Conservation (phyloP, 805 yeast species). For the Zygotorulaspora florentina region DNA sequence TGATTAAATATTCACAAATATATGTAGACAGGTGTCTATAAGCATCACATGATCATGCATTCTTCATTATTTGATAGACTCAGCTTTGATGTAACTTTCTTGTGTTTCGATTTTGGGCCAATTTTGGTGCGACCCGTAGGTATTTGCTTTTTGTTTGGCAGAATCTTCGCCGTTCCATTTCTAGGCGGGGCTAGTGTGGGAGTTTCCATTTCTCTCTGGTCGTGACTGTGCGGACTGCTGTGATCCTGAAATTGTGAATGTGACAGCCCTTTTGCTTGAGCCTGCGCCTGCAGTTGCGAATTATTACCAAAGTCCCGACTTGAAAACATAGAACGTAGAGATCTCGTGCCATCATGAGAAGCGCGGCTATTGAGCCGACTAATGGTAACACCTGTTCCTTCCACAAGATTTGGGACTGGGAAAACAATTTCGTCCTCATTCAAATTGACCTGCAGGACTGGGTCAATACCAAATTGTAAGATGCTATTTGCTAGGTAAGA, state of each 20-base stretch:
- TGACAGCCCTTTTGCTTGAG: background rate
- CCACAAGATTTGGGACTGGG: slow-evolving; percentile 21
- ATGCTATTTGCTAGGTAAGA: slow-evolving; percentile 65
- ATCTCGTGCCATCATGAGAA: slow-evolving; percentile 1
- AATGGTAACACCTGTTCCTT: slow-evolving; percentile 11
- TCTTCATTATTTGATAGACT: slow-evolving; percentile 13
- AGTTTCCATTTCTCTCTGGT: background rate
- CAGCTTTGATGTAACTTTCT: slow-evolving; percentile 7
- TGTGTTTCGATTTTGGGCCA: background rate
- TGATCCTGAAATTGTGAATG: background rate
- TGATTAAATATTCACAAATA: background rate
- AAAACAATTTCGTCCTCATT: slow-evolving; percentile 18
- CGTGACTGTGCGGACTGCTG: background rate
- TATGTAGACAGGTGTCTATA: background rate
- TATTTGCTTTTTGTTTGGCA: background rate
- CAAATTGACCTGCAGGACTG: slow-evolving; percentile 33
- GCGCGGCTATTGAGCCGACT: slow-evolving; percentile 7
- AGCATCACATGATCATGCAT: slow-evolving; percentile 20
- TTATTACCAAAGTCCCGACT: background rate
- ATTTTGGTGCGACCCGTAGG: background rate
- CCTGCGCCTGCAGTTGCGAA: background rate
- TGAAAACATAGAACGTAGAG: background rate
- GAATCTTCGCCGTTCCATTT: background rate
- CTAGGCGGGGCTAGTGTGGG: background rate
- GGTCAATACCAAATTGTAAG: slow-evolving; percentile 46